A percentile compares a stretch with the other conserved stretches of the same genome.
Evolutionary conservation across 1,284 basidiomycete species (phyloP).

Genomic region (Sporisorium reilianum): DNA sequence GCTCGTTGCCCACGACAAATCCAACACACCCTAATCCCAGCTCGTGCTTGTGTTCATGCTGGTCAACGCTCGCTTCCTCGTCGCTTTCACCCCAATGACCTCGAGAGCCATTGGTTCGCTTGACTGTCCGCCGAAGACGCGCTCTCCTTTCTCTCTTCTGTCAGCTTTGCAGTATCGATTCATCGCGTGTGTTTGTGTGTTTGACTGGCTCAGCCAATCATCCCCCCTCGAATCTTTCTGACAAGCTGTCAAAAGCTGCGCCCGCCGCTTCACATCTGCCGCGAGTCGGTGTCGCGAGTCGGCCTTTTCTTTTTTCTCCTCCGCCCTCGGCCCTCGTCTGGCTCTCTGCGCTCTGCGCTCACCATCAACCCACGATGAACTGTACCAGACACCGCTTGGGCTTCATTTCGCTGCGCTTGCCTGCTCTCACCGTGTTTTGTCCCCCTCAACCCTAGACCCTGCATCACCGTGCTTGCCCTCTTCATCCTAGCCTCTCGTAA

Average conservation of each 20-base stretch:
- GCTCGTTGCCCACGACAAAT: not conserved
- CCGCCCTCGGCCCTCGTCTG: slow-evolving; percentile 9
- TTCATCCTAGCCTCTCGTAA: not conserved
- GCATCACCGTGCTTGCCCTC: not conserved
- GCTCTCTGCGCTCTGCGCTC: not conserved
- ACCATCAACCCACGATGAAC: not conserved
- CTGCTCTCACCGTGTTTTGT: not conserved
- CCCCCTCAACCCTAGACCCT: slow-evolving; percentile 11
- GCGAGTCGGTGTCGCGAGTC: not conserved
- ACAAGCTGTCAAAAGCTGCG: slow-evolving; percentile 41
- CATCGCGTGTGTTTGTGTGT: too few species aligned
- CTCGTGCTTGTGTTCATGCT: not conserved
- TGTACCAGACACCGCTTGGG: not conserved
- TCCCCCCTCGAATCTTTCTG: slow-evolving; percentile 3
- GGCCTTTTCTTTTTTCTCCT: not conserved
- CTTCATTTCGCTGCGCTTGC: not conserved
- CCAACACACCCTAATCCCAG: slow-evolving; percentile 21
- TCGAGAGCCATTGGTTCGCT: slow-evolving; percentile 23
- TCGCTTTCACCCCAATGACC: not conserved
- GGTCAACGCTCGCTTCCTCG: too few species aligned
- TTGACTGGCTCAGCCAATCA: too few species aligned
- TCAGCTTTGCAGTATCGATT: too few species aligned
- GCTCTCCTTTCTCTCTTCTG: not conserved
- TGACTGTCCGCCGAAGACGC: slow-evolving; percentile 13
- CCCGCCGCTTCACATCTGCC: slow-evolving; percentile 11